Evolutionary conservation across 2,329 filamentous ascomycete genomes (phyloP).

Genomic region (Trichoderma lentiforme): DNA sequence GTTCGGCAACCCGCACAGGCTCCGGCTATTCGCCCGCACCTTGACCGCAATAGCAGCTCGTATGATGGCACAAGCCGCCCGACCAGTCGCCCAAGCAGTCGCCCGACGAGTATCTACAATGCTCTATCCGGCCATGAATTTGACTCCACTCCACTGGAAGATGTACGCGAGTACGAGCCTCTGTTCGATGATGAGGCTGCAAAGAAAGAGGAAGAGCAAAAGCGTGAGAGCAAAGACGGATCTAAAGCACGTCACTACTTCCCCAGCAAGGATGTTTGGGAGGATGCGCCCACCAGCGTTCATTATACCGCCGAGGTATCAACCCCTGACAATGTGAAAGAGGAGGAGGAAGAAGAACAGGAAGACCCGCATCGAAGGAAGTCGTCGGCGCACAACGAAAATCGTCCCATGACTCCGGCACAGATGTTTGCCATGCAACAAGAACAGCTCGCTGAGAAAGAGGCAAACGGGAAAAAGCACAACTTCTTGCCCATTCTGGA

Average conservation of each 20-base stretch:
- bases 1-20: constrained; percentile 65
- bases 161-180: constrained; percentile 92
- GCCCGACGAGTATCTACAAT: constrained; percentile 56
- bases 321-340: constrained; percentile 59
- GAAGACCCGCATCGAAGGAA: constrained; percentile 25
- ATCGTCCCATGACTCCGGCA: constrained; percentile 52
- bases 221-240: constrained; percentile 36
- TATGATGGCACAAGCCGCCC: constrained; percentile 59
- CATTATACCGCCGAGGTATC: constrained; percentile 78
- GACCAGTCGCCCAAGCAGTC: constrained; percentile 52
- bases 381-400: constrained; percentile 29
- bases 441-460: constrained; percentile 61
- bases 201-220: constrained; percentile 39
- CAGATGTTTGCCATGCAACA: constrained; percentile 65
- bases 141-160: constrained; percentile 69
- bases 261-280: constrained; percentile 95
- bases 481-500: constrained; percentile 29
- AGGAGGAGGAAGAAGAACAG: constrained; percentile 24
- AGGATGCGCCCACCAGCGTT: constrained; percentile 85
- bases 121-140: constrained; percentile 51
- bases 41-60: constrained; percentile 59
- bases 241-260: constrained; percentile 66
- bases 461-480: constrained; percentile 35
- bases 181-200: constrained; percentile 76
- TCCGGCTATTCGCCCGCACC: constrained; percentile 75